phyloP scores from a whole-genome alignment of 2,329 filamentous ascomycete species.

The Pseudocercospora pini-densiflorae region DNA sequence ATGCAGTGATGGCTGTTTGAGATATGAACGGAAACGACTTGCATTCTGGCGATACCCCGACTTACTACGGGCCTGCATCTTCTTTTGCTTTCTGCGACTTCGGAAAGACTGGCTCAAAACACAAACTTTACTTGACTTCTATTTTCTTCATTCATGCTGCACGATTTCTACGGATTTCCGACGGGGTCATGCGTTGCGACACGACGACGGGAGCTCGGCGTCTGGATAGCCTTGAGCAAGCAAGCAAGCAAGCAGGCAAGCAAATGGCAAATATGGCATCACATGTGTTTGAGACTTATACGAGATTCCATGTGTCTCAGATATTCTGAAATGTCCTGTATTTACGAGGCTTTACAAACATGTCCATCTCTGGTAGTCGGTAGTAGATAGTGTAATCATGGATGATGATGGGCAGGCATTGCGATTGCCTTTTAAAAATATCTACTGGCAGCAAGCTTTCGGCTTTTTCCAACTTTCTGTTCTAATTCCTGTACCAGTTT shows the following conservation, averaged over 20 bases:
- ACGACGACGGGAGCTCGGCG: conserved; percentile 13
- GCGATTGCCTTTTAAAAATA: background rate
- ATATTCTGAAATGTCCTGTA: conserved; percentile 1
- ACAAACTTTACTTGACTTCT: conserved; percentile 3
- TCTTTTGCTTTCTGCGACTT: conserved; percentile 4
- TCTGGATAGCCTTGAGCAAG: conserved; percentile 20
- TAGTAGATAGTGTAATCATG: conserved; percentile 19
- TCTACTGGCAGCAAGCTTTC: background rate
- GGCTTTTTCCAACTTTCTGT: background rate
- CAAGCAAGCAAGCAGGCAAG: background rate
- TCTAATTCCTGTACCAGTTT: background rate
- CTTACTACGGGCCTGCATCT: conserved; percentile 11
- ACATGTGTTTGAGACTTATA: background rate
- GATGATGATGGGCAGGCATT: conserved; percentile 6
- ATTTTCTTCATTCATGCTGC: background rate
- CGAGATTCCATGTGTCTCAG: conserved; percentile 2
- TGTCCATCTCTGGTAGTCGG: background rate
- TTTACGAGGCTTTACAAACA: conserved; percentile 13
- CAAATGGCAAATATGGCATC: background rate
- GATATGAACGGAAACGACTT: conserved; percentile 12
- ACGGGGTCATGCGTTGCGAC: conserved; percentile 1
- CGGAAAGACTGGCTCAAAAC: conserved; percentile 17
- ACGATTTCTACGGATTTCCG: background rate
- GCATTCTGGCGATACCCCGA: conserved; percentile 31
- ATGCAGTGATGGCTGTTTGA: conserved; percentile 22